Conservation (phyloP, 352 stramenopile genomes). For the Phytophthora aleatoria region DNA sequence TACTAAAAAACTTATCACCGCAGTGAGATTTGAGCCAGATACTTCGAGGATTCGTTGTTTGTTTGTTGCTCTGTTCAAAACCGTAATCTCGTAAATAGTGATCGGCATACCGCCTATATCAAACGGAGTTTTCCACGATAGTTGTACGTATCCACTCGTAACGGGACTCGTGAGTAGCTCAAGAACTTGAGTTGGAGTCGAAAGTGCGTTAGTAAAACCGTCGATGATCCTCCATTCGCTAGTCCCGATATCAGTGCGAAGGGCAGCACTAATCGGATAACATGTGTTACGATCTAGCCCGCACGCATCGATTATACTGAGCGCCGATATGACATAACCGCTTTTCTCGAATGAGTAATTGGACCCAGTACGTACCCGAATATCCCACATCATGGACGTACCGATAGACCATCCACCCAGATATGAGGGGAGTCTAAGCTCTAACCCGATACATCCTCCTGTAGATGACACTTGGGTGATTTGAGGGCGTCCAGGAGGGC, state of each 20-base stretch:
- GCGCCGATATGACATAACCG: background rate
- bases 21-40: constrained; percentile 4
- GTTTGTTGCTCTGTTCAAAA: constrained; percentile 15
- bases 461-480: constrained; percentile 6
- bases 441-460: constrained; percentile 40
- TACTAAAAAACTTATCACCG: constrained; percentile 30
- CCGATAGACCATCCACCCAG: constrained; percentile 22
- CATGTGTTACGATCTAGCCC: constrained; percentile 30
- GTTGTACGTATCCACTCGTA: constrained; percentile 30
- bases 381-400: background rate
- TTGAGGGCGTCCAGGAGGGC: constrained; percentile 35
- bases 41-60: constrained; percentile 15
- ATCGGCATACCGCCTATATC: constrained; percentile 41
- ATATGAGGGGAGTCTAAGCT: constrained; percentile 30
- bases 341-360: background rate
- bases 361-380: background rate
- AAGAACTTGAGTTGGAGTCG: constrained; percentile 24
- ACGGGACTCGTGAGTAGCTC: constrained; percentile 13
- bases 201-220: constrained; percentile 30
- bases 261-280: constrained; percentile 34
- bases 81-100: constrained; percentile 25
- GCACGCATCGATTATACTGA: constrained; percentile 9
- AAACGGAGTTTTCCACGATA: constrained; percentile 39
- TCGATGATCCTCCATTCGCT: constrained; percentile 24
- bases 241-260: constrained; percentile 28